Evolutionary conservation across 2,329 filamentous ascomycete species (phyloP).

Genomic region (Leptographium lundbergii): DNA sequence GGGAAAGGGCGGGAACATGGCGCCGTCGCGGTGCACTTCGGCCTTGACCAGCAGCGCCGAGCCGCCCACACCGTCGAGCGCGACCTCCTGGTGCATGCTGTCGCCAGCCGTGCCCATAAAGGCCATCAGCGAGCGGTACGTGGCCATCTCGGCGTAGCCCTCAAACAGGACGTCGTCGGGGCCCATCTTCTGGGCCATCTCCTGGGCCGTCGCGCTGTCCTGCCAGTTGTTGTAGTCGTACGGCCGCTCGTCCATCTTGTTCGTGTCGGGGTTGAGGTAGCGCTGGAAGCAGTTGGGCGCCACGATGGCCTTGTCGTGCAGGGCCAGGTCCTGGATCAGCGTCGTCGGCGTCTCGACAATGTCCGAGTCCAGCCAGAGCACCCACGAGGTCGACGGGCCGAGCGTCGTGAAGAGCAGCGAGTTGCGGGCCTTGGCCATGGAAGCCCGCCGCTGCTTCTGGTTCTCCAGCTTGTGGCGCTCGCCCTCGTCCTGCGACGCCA

Average conservation of each 20-base stretch:
- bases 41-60: constrained; percentile 89
- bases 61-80: constrained; percentile 86
- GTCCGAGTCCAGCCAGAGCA: constrained; percentile 90
- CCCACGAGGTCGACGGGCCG: constrained; percentile 84
- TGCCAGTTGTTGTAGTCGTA: constrained; percentile 99
- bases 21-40: constrained; percentile 90
- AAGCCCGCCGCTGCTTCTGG: constrained; percentile 73
- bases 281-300: constrained; percentile 93
- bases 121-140: constrained; percentile 84
- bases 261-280: constrained; percentile 57
- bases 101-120: constrained; percentile 53
- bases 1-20: constrained; percentile 94
- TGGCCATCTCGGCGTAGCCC: constrained; percentile 86
- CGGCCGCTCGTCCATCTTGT: constrained; percentile 60
- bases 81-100: constrained; percentile 50
- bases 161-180: constrained; percentile 88
- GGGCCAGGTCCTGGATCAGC: constrained; percentile 83
- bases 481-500: constrained; percentile 68
- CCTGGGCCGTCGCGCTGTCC: constrained; percentile 68
- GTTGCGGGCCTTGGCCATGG: constrained; percentile 90
- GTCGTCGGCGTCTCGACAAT: constrained; percentile 76
- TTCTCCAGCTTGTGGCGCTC: constrained; percentile 87
- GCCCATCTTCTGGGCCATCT: constrained; percentile 67
- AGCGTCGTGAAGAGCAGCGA: constrained; percentile 91
- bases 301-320: constrained; percentile 79